Conservation (phyloP, 2,329 filamentous ascomycete genomes). For the Coleophoma crateriformis region DNA sequence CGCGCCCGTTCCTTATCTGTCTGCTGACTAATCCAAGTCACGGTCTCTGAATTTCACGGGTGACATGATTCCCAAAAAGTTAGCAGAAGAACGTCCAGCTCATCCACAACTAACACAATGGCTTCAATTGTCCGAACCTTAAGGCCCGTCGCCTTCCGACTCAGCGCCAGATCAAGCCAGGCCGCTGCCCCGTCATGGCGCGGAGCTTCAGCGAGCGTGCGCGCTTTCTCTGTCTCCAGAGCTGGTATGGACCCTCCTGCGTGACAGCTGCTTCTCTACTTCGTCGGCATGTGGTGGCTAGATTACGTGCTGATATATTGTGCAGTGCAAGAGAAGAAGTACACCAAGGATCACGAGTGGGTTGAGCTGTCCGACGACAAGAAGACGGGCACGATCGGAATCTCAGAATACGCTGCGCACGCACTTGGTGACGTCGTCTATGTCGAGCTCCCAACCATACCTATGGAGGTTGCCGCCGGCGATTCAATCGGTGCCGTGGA, state of each 20-base stretch:
- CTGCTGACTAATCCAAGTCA: no score
- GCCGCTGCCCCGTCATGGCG: conserved; percentile 14
- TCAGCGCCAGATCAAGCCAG: conserved; percentile 12
- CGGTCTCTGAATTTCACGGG: no score
- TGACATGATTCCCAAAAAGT: neutral
- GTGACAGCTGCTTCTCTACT: no score
- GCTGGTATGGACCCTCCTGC: conserved; percentile 29
- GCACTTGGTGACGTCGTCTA: conserved; percentile 95
- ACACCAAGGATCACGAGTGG: conserved; percentile 98
- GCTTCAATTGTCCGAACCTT: conserved; percentile 52
- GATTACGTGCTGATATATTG: conserved; percentile 7
- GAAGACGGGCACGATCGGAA: conserved; percentile 76
- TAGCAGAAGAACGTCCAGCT: conserved; percentile 1
- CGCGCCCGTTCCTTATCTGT: no score
- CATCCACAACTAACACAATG: conserved; percentile 34
- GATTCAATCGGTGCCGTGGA: conserved; percentile 93
- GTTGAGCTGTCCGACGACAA: conserved; percentile 80
- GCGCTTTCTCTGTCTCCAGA: conserved; percentile 40
- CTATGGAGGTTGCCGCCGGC: conserved; percentile 64
- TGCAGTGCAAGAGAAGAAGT: conserved; percentile 55
- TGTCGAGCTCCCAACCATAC: conserved; percentile 80
- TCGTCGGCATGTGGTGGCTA: neutral
- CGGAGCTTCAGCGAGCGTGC: conserved; percentile 28
- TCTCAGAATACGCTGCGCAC: conserved; percentile 86
- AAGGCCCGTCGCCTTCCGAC: conserved; percentile 28